Evolutionary conservation across 345 rosid species (phyloP).

Genomic region (Heritiera fomes): DNA sequence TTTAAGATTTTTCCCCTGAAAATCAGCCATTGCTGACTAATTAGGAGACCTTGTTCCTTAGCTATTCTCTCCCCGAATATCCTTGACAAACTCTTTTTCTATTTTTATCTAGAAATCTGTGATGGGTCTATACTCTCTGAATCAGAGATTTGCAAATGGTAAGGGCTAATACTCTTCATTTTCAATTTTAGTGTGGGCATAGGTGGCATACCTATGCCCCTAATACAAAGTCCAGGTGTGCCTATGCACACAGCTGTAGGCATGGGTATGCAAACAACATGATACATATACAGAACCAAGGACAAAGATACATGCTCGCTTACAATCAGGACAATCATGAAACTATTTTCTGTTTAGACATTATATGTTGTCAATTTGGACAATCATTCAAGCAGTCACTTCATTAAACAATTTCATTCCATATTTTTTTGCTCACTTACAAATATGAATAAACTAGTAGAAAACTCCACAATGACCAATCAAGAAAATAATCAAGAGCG

Average conservation of each 20-base stretch:
- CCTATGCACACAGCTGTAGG: too few species aligned
- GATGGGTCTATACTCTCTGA: too few species aligned
- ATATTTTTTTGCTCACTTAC: neutral
- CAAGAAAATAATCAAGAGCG: constrained; percentile 4
- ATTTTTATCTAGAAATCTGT: too few species aligned
- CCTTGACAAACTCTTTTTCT: too few species aligned
- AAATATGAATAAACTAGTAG: neutral
- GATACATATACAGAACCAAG: constrained; percentile 19
- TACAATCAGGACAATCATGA: neutral
- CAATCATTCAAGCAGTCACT: neutral
- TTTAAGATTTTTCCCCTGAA: constrained; percentile 89
- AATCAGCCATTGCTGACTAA: constrained; percentile 85
- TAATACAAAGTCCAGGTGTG: too few species aligned
- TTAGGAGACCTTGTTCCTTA: constrained; percentile 63
- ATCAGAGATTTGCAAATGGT: too few species aligned
- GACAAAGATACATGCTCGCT: constrained; percentile 34
- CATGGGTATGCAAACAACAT: neutral
- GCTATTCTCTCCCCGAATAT: constrained; percentile 88
- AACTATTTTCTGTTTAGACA: constrained; percentile 1
- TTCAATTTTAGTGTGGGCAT: too few species aligned
- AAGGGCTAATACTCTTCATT: too few species aligned
- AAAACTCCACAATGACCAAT: neutral
- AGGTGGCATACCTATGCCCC: too few species aligned
- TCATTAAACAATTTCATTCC: neutral
- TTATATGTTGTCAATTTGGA: neutral